Conservation (phyloP, 2,329 filamentous ascomycete species). For the Knufia petricola region DNA sequence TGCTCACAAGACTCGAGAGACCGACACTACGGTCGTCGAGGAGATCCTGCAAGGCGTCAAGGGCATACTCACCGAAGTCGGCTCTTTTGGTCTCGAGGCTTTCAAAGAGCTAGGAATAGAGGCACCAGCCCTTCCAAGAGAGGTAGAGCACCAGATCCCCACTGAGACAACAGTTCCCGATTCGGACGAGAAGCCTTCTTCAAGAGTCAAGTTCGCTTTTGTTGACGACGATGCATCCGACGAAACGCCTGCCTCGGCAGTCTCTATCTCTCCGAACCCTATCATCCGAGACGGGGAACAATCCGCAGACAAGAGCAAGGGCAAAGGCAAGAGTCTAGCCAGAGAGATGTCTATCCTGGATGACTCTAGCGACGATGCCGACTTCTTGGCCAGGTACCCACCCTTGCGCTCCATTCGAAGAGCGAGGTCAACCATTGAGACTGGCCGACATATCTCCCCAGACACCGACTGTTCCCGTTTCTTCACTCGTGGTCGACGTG, state of each 20-base stretch:
- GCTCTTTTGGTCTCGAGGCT: constrained; percentile 20
- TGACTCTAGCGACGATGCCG: constrained; percentile 25
- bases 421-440: constrained; percentile 9
- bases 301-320: neutral
- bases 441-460: neutral
- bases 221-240: neutral
- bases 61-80: constrained; percentile 33
- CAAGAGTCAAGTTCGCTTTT: constrained; percentile 7
- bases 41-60: constrained; percentile 31
- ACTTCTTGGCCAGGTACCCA: constrained; percentile 29
- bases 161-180: neutral
- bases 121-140: neutral
- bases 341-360: constrained; percentile 24
- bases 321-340: neutral
- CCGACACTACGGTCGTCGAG: constrained; percentile 30
- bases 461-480: neutral
- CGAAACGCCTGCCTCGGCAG: neutral
- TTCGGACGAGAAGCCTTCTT: neutral
- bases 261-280: constrained; percentile 1
- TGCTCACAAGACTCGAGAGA: constrained; percentile 29
- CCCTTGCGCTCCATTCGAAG: constrained; percentile 25
- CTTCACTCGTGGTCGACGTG: neutral
- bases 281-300: neutral
- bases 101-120: constrained; percentile 6
- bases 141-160: neutral